phyloP scores from a whole-genome alignment of 768 basidiomycete genomes.

The Xerocomus spinulosus region DNA sequence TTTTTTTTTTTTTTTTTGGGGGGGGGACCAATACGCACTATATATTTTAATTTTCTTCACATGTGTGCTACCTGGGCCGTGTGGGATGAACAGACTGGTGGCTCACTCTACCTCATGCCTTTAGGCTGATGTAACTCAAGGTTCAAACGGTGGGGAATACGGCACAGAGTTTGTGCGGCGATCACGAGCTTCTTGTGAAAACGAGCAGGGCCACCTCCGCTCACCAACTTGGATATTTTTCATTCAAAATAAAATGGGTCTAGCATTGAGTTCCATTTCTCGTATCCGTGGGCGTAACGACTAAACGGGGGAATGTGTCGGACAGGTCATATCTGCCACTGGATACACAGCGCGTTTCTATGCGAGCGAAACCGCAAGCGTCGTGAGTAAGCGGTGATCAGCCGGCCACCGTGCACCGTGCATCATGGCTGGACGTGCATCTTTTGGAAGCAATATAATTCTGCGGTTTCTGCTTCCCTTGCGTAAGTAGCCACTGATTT shows the following conservation, averaged over 20 bases:
- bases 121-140: conserved; percentile 11
- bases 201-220: conserved; percentile 4
- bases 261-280: conserved; percentile 10
- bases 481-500: conserved; percentile 6
- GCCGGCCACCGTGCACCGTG: no score
- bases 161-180: conserved; percentile 15
- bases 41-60: neutral
- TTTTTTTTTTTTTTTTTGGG: no score
- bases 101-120: neutral
- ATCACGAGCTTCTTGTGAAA: conserved; percentile 21
- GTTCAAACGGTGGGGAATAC: conserved; percentile 13
- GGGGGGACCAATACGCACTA: neutral
- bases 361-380: conserved; percentile 3
- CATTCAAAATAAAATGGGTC: conserved; percentile 16
- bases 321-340: conserved; percentile 2
- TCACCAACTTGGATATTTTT: conserved; percentile 22
- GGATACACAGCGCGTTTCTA: conserved; percentile 9
- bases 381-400: conserved; percentile 6
- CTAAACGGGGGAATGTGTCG: conserved; percentile 4
- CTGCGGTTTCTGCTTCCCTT: conserved; percentile 1
- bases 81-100: neutral
- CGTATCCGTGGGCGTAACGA: conserved; percentile 11
- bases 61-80: neutral
- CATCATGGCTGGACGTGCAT: neutral
- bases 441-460: neutral